Conservation (phyloP, 208 protist species). For the Phytomonas sp. region DNA sequence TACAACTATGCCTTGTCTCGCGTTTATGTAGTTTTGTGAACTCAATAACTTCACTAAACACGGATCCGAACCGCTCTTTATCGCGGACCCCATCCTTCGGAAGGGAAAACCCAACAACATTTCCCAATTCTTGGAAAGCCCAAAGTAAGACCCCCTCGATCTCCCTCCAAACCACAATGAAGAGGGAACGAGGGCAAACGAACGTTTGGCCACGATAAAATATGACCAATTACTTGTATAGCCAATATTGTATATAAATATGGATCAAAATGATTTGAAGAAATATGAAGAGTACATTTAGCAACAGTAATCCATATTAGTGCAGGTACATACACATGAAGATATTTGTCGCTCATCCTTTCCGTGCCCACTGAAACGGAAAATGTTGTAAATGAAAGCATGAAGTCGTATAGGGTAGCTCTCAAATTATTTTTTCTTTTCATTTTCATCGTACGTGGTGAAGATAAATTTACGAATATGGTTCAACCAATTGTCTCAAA, state of each 20-base stretch:
- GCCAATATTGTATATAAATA: neutral
- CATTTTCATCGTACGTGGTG: neutral
- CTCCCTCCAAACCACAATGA: neutral
- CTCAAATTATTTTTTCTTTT: neutral
- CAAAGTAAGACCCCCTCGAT: neutral
- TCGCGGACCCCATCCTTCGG: neutral
- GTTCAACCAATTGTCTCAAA: neutral
- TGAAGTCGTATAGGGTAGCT: neutral
- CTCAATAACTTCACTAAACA: neutral
- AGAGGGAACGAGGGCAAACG: neutral
- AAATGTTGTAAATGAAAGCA: neutral
- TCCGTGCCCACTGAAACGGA: neutral
- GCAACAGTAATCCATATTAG: neutral
- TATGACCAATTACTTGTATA: neutral
- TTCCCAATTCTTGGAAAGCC: neutral
- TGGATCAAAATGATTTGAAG: neutral
- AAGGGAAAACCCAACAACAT: neutral
- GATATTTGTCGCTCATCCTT: neutral
- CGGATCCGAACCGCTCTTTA: neutral
- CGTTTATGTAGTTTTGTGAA: neutral
- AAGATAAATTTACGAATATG: conserved; percentile 4
- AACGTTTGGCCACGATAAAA: neutral
- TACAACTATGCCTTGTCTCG: neutral
- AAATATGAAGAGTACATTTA: neutral
- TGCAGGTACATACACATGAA: neutral